Base-by-base conservation (phyloP, 2,329 filamentous ascomycete species). In the Aschersonia sp. region DNA sequence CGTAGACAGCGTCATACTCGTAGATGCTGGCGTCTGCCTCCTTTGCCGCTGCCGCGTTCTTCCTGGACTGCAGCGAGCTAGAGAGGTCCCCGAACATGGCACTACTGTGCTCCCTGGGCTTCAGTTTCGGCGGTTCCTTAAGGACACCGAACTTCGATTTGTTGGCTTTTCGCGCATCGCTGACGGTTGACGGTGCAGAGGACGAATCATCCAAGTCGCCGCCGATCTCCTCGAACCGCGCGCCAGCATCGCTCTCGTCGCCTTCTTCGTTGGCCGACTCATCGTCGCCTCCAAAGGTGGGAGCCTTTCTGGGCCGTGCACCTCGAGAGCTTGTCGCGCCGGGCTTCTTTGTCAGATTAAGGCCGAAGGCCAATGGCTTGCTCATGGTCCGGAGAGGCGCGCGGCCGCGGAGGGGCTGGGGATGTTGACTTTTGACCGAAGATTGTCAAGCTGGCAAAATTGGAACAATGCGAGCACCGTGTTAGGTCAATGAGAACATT, bases 1-100 rank as follows among this genome's bases (percentile, higher is more conserved):
- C 85, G 66, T 88, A 89, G 29, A 87, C 84, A 2, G 75, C 76
- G 61, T 94, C 87, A 67, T 92, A 94, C 65, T 92, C 86, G 69
- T 89, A 92, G 55, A 92, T 81, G 45, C 78, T 82, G 1, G 84
- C 70, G 57, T 92, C 86, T 6, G 84, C 60, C 50, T 78, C 73
- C 51, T 80, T 71, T 2, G 84, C 85, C 12, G 78, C 77, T 52
- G 80, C 71, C 40, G 78, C 75, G 55, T 84, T 73, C 55, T 76
- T 79, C 47, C 77, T 75, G 30, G 83, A 78, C 31, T 78, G 70
- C 32, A 82, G 69, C 1, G 77, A 67, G 56, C 78, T 77, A 3
- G 84, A 85, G 1, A 87, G 72, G 57, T 89, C 83, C 38, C 75
- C 75, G 55, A 78, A 82, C 59, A 73, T 68, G 45, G 66, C 65